Percentiles rank a stretch among this genome's conserved stretches.
These are phyloP conservation scores for Neonectria sp. DNA, from an alignment of 2,329 filamentous ascomycete genomes.

Conservation along the genomic window DNA sequence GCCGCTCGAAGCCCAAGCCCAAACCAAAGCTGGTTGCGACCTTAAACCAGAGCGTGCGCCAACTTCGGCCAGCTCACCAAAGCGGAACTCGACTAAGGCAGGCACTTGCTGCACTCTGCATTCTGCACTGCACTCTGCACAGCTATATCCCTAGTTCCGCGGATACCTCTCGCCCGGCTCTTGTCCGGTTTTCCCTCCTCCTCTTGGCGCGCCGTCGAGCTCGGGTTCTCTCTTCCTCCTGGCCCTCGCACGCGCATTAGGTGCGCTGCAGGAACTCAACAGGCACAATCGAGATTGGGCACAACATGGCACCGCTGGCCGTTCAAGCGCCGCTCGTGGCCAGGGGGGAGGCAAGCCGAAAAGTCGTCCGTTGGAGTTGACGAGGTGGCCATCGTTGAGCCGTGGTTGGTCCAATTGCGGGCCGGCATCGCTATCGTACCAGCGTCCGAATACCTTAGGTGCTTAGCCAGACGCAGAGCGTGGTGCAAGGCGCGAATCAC, in stretches of 20 bases:
- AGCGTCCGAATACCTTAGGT: conserved; percentile 13
- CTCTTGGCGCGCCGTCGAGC: background rate
- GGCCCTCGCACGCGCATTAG: conserved; percentile 7
- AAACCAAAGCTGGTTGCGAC: conserved; percentile 2
- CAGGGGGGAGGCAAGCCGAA: background rate
- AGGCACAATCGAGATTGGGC: conserved; percentile 45
- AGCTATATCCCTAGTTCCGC: background rate
- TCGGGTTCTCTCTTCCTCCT: background rate
- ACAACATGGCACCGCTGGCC: conserved; percentile 17
- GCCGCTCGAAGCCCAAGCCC: conserved; percentile 3
- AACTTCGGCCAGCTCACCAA: conserved; percentile 45
- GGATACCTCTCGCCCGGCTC: background rate
- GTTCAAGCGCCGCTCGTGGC: conserved; percentile 35
- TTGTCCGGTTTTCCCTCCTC: background rate
- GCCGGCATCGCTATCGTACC: conserved; percentile 41
- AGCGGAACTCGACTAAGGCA: conserved; percentile 33
- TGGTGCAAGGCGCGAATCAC: conserved; percentile 37
- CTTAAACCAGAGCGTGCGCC: conserved; percentile 25
- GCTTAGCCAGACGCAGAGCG: conserved; percentile 10
- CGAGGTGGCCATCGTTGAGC: conserved; percentile 38
- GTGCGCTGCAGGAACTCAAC: conserved; percentile 45
- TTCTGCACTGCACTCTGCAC: background rate
- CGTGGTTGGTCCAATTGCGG: conserved; percentile 42
- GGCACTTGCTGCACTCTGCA: conserved; percentile 11
- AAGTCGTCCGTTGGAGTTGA: conserved; percentile 28